phyloP scores from a whole-genome alignment of 805 yeast genomes.

The Cyberlindnera misumaiensis region DNA sequence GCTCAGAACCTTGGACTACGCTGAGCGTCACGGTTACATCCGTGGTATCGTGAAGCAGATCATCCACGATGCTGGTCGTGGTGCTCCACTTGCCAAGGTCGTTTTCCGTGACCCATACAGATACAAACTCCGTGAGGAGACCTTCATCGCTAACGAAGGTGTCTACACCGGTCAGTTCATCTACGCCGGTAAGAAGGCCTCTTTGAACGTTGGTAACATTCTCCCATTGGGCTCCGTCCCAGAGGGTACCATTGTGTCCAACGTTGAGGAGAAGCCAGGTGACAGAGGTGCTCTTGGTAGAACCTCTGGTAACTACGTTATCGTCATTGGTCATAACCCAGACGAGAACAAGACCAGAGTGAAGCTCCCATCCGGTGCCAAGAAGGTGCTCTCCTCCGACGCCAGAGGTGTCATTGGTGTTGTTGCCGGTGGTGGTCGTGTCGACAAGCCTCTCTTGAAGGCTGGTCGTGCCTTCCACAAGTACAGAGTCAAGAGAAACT shows the following conservation, averaged over 20 bases:
- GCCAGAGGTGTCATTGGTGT: constrained; percentile 99
- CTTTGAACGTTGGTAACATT: constrained; percentile 94
- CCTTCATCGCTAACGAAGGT: constrained; percentile 99
- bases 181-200: constrained; percentile 98
- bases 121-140: constrained; percentile 96
- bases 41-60: constrained; percentile 99
- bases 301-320: constrained; percentile 99
- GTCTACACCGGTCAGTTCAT: constrained; percentile 98
- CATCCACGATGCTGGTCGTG: constrained; percentile 99
- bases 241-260: constrained; percentile 98
- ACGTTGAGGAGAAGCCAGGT: constrained; percentile 98
- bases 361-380: constrained; percentile 98
- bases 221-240: constrained; percentile 96
- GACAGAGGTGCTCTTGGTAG: constrained; percentile 99
- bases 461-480: constrained; percentile 99
- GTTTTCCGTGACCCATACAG: constrained; percentile 99
- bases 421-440: constrained; percentile 99
- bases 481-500: constrained; percentile 98
- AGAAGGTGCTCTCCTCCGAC: constrained; percentile 89
- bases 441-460: constrained; percentile 98
- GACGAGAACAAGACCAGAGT: constrained; percentile 99
- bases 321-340: constrained; percentile 98
- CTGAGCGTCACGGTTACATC: constrained; percentile 99
- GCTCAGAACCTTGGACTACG: constrained; percentile 97
- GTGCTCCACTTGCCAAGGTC: constrained; percentile 99